Evolutionary conservation across 1,284 basidiomycete species (phyloP), one percentile per base, ranked within the genome.

Genomic region (Ustilago bromivora): DNA sequence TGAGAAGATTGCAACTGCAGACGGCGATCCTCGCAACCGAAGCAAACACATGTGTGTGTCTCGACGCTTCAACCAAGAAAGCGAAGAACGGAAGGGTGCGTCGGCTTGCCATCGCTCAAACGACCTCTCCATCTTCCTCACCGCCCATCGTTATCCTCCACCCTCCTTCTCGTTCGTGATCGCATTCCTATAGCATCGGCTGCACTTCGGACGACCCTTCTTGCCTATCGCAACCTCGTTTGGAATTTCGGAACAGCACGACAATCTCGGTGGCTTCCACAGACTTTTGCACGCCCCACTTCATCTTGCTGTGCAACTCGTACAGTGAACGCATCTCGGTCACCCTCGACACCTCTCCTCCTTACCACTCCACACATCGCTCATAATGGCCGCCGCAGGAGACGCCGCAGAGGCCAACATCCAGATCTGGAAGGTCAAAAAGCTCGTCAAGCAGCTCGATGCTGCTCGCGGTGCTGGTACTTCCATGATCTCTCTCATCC

Each of bases 401-500:
- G 72, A 70, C n/a, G 57, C 73, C 57, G 73, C 73, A 17, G 76
- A 78, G 62, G 76, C 71, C 67, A 78, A 78, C 63, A 78, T 78
- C 59, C 76, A 89, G 86, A 87, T 90, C 77, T 90, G 90, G 96
- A 96, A 98, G 89, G 93, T 98, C 89, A 96, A 97, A 90, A 98
- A 98, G 90, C 94, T 85, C 71, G 83, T 86, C 62, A 85, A 85
- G 71, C 81, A 79, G 63, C 81, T 86, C 52, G 78, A 85, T 64
- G 76, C 72, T 51, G 84, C 84, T 60, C 82, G 84, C 28, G 84
- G 84, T 41, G 96, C 96, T 78, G 96, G 96, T 80, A 99, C 96
- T 67, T 97, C 95, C 83, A 99, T 99, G 96, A 99, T 99, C 89
- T 95, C 93, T 87, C 90, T 99, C 82, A 96, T 99, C 87, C 91